Evolutionary conservation across 2,329 filamentous ascomycete genomes (phyloP).

Genomic region (Phaeoacremonium minimum): DNA sequence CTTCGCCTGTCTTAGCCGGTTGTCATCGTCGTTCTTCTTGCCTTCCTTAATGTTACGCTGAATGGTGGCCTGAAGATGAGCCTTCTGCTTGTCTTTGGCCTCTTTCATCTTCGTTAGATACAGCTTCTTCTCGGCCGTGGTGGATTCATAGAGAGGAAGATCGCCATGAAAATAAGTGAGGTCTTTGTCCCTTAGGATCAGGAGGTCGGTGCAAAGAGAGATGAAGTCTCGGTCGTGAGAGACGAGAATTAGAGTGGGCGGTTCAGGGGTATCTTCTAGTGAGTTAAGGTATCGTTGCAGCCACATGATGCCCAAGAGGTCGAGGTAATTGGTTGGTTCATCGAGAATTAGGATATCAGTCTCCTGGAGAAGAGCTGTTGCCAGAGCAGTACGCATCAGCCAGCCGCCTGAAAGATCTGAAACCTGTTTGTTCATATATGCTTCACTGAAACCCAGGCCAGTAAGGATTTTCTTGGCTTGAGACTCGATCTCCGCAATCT

Average conservation of each 20-base stretch:
- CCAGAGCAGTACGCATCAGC: constrained; percentile 66
- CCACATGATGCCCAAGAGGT: constrained; percentile 81
- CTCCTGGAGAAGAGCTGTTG: constrained; percentile 63
- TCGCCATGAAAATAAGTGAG: constrained; percentile 74
- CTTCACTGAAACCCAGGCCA: constrained; percentile 68
- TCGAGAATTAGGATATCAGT: constrained; percentile 78
- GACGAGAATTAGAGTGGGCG: constrained; percentile 69
- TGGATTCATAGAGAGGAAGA: constrained; percentile 65
- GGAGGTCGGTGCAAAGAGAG: constrained; percentile 70
- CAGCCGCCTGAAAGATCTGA: constrained; percentile 71
- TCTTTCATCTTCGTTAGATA: constrained; percentile 74
- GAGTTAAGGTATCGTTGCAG: constrained; percentile 67
- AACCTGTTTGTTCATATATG: constrained; percentile 54
- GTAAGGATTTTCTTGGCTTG: constrained; percentile 62
- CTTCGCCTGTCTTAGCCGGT: constrained; percentile 81
- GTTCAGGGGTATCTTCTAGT: constrained; percentile 44
- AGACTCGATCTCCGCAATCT: constrained; percentile 58
- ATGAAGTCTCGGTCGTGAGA: constrained; percentile 83
- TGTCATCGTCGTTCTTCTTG: constrained; percentile 74
- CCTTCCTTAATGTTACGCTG: constrained; percentile 70
- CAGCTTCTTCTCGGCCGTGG: constrained; percentile 62
- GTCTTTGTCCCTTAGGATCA: constrained; percentile 69
- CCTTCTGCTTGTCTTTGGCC: constrained; percentile 74
- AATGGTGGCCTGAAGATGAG: constrained; percentile 77
- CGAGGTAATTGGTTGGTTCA: constrained; percentile 84